Base-by-base conservation (phyloP, 345 rosid genomes). In the Limnanthes douglasii region DNA sequence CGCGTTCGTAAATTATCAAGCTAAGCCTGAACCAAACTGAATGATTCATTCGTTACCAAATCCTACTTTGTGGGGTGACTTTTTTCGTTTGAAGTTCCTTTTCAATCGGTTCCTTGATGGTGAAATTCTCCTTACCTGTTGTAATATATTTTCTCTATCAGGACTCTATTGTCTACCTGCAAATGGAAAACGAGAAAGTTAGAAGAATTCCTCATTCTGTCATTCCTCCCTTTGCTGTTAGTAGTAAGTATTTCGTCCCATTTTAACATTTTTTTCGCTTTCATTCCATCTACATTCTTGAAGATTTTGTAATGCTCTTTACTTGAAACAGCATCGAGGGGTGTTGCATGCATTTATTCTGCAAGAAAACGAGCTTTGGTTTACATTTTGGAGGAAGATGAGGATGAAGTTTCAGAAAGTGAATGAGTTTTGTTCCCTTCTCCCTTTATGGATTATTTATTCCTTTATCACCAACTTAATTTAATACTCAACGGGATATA, bases 191-290 rank as follows among this genome's bases (percentile, higher is more conserved):
- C 34, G 82, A 72, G 45, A 81, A 78, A 61, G 67, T 60, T 37
- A 81, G 97, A 27, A 48, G 31, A 32, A 56, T 86, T 41, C 82
- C 88, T 53, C 81, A 73, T 44, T 50, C 72, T 0, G 70, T 53
- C 18, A 40, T 61, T 17, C 59, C 78, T 57, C 94, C 94, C 10
- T 54, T 85, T 49, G 90, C 96, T 19, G 86, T 80, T 6, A 77
- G 96, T 34, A 73, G 96, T 85, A 61, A 73, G 81, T 46, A 6
- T 21, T 14, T n/a, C n/a, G n/a, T n/a, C n/a, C n/a, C n/a, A n/a
- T n/a, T n/a, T n/a, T 15, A 10, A 28, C 27, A 35, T 26, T 26
- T 15, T 21, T 51, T 49, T 4, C 24, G 13, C 7, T n/a, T 3
- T 13, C 22, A 29, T 7, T 6, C 30, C 6, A 26, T 2, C 2